phyloP scores from a whole-genome alignment of 805 yeast species.

The Kodamaea neixiangensis region DNA sequence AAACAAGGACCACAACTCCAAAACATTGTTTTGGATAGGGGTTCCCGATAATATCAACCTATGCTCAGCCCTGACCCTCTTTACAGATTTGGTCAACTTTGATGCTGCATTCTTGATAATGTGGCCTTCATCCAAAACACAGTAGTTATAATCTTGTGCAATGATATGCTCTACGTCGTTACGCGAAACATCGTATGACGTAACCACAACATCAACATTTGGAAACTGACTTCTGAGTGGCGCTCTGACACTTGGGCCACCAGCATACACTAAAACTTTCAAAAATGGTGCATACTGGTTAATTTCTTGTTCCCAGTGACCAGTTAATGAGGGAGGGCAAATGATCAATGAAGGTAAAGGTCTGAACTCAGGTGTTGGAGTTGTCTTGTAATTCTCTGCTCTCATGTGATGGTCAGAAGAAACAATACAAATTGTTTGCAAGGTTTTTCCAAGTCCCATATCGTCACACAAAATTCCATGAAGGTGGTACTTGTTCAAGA shows the following conservation, averaged over 20 bases:
- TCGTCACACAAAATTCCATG: slow-evolving; percentile 99
- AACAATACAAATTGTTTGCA: slow-evolving; percentile 95
- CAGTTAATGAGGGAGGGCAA: slow-evolving; percentile 97
- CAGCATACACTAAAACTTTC: slow-evolving; percentile 83
- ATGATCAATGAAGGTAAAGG: slow-evolving; percentile 81
- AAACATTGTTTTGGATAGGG: slow-evolving; percentile 95
- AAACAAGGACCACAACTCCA: slow-evolving; percentile 96
- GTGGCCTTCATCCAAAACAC: slow-evolving; percentile 97
- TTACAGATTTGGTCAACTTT: slow-evolving; percentile 86
- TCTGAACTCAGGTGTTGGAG: slow-evolving; percentile 65
- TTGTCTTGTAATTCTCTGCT: slow-evolving; percentile 62
- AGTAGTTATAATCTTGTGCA: slow-evolving; percentile 76
- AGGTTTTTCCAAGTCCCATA: slow-evolving; percentile 98
- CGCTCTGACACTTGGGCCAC: slow-evolving; percentile 77
- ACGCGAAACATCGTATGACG: slow-evolving; percentile 95
- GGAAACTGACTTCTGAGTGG: slow-evolving; percentile 53
- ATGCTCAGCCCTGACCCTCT: slow-evolving; percentile 80
- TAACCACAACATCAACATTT: slow-evolving; percentile 80
- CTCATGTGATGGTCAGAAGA: slow-evolving; percentile 93
- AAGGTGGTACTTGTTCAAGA: slow-evolving; percentile 87
- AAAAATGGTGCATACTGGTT: slow-evolving; percentile 86
- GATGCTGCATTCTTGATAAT: slow-evolving; percentile 91
- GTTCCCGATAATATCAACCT: slow-evolving; percentile 92
- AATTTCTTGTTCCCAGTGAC: slow-evolving; percentile 98
- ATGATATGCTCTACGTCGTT: slow-evolving; percentile 75